phyloP scores from a whole-genome alignment of 2,329 filamentous ascomycete species.

The Nannizziopsis arthrosporioides region DNA sequence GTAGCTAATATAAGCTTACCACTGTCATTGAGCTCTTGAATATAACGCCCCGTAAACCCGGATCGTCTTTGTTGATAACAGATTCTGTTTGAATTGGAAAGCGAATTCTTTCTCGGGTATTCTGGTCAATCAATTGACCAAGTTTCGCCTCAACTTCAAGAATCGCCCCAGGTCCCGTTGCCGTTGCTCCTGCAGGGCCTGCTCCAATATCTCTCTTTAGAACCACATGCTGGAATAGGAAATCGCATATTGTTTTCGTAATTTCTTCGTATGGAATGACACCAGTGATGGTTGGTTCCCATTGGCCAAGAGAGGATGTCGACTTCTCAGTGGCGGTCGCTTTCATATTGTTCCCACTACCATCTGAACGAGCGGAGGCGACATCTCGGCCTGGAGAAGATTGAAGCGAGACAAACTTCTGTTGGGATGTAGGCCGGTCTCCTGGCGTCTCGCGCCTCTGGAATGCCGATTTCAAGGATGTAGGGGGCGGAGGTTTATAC shows the following conservation, averaged over 20 bases:
- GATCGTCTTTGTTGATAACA: conserved; percentile 49
- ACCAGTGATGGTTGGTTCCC: conserved; percentile 54
- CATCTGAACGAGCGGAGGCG: conserved; percentile 13
- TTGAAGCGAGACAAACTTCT: conserved; percentile 10
- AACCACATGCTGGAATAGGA: conserved; percentile 62
- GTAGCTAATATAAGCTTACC: conserved; percentile 40
- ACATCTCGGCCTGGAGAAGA: conserved; percentile 14
- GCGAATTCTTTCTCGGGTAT: conserved; percentile 56
- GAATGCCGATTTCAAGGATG: conserved; percentile 19
- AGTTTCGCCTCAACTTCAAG: conserved; percentile 94
- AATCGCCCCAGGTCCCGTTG: conserved; percentile 53
- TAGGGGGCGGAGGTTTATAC: conserved; percentile 19
- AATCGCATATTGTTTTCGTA: conserved; percentile 66
- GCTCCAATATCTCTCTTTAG: conserved; percentile 51
- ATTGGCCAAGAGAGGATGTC: conserved; percentile 28
- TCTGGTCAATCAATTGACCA: conserved; percentile 64
- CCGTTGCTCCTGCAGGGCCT: conserved; percentile 43
- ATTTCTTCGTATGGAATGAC: conserved; percentile 62
- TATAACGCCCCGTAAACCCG: conserved; percentile 40
- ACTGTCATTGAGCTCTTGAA: conserved; percentile 89
- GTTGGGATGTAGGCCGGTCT: conserved; percentile 4
- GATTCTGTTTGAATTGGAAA: conserved; percentile 60
- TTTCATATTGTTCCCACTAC: conserved; percentile 22
- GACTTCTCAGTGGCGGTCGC: conserved; percentile 17
- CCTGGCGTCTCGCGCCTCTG: conserved; percentile 22